Evolutionary conservation across 805 yeast genomes (phyloP), one percentile per base, ranked within the genome.

Genomic region (Saccharomycopsis sp.): DNA sequence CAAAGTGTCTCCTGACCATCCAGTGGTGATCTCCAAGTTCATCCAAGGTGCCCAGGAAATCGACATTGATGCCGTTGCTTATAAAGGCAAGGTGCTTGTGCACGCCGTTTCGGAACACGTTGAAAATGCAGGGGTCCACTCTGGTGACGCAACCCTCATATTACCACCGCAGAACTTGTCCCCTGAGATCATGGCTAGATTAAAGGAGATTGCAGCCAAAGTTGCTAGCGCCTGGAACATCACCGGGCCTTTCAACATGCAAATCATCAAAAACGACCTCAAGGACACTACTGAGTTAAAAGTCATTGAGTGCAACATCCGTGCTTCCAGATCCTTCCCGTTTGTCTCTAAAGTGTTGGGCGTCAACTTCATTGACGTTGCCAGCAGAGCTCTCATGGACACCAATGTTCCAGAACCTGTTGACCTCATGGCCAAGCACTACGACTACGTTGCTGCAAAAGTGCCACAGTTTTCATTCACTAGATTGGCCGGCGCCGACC

Each of bases 311-410:
- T 92, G 98, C 76, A 92, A 92, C 65, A 83, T 92, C 54, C 83
- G 98, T 66, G 98, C 98, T 39, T 89, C 97, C 5, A 79, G 98
- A 64, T 89, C 97, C 12, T 92, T 92, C 89, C 98, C 98, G 62
- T 92, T 92, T 61, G 96, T 89, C 29, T 89, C 97, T 36, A 92
- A 92, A 72, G 98, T 92, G 36, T 70, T 92, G 50, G 98, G 98
- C 51, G 72, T 74, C 41, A 89, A 92, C 69, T 88, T 92, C 64
- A 92, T 92, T 59, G 95, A 89, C 42, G 86, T 85, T 54, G 96
- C 97, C 17, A 87, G 88, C 47, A 78, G 77, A 63, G 94, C 96
- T 18, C 72, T 89, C 48, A 66, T 86, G 51, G 78, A 77, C 56
- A 73, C 75, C 56, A 69, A 77, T 42, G 78, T 82, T 36, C 94